Base-by-base conservation (phyloP, 768 basidiomycete genomes). In the Auriscalpium orientale region DNA sequence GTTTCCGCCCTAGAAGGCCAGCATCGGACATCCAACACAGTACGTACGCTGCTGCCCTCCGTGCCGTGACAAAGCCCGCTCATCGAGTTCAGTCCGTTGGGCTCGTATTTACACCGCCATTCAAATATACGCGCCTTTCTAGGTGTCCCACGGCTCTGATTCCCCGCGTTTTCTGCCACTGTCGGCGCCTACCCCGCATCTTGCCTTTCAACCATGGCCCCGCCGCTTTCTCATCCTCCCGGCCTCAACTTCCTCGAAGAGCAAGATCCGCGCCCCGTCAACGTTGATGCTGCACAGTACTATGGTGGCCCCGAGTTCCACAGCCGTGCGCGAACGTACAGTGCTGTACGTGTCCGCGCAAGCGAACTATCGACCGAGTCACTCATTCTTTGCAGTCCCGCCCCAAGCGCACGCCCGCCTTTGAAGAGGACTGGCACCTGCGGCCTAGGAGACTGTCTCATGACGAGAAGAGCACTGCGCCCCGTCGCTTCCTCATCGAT, bases 401-500 rank as follows among this genome's bases (percentile, higher is more conserved):
- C 61, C 87, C 88, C 10, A 86, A 83, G 64, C 80, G 81, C 46
- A 69, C 78, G 0, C 87, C 88, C 12, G 76, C 80, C 10, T 91
- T 95, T 68, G 79, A 89, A 55, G 85, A 91, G 47, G 89, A 92
- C 68, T 79, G 75, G 68, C 87, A 90, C 67, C 71, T 74, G 50
- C 78, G 89, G 34, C 76, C 85, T 51, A 80, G 94, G 48, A 80
- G 94, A 53, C 77, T 97, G 76, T 95, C 92, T 18, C 94, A 97
- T 67, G 94, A 98, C 68, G 93, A 95, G 73, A 89, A 91, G 72
- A 83, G 84, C 8, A 77, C 85, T 0, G 85, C 80, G 0, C 90
- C 93, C 3, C 78, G 95, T 45, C 86, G 94, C 43, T 98, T 95
- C 74, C 79, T 98, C 51, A 92, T 98, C 56, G 95, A 98, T 66